phyloP scores from a whole-genome alignment of 225 moss, liverwort and hornwort genomes.

The Physcomitrium patens region DNA sequence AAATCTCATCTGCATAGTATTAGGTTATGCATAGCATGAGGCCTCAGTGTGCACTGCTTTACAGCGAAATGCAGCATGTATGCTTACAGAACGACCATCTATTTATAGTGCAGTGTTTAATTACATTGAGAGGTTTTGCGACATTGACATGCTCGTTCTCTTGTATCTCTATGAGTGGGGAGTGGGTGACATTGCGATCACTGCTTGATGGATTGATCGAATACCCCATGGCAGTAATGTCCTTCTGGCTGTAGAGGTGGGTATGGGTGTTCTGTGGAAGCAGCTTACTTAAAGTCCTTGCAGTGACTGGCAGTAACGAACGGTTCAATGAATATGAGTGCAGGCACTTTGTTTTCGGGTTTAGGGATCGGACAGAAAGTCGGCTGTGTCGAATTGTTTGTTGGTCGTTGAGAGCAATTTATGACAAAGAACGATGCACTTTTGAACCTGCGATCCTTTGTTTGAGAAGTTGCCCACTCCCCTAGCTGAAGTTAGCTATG shows the following conservation, averaged over 20 bases:
- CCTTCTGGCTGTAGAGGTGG: too few species aligned
- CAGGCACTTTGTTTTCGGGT: background rate
- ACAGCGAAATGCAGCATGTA: too few species aligned
- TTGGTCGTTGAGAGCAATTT: background rate
- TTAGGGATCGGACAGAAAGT: background rate
- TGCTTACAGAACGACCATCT: too few species aligned
- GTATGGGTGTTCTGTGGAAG: background rate
- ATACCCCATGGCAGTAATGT: too few species aligned
- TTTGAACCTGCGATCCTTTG: too few species aligned
- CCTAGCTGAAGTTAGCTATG: constrained; percentile 1
- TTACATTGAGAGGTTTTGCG: too few species aligned
- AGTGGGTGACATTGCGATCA: background rate
- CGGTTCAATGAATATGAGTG: background rate
- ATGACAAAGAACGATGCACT: background rate
- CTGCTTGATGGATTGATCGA: background rate
- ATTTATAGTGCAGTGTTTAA: too few species aligned
- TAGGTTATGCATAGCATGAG: too few species aligned
- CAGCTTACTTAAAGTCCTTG: too few species aligned
- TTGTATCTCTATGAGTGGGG: background rate
- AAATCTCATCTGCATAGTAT: too few species aligned
- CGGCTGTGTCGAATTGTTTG: background rate
- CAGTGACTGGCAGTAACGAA: background rate
- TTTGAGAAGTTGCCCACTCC: background rate
- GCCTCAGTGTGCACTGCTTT: too few species aligned
- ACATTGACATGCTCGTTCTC: background rate